Percentiles rank a stretch among this genome's conserved stretches.
Conservation (phyloP, 106 monocot species). For the Acorus calamus region DNA sequence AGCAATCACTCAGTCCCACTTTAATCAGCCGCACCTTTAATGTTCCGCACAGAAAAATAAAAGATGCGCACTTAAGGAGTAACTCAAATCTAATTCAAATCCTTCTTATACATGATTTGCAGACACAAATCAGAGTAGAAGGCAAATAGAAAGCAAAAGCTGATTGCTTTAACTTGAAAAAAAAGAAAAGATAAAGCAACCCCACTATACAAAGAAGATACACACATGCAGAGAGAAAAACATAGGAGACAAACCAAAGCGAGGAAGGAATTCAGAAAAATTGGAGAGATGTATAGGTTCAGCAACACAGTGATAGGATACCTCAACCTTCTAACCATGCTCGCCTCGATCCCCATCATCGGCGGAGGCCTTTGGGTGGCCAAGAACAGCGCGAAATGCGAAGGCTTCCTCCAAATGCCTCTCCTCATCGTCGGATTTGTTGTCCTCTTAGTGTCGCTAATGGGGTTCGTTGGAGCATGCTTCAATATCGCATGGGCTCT, state of each 20-base stretch:
- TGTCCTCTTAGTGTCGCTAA: constrained; percentile 74
- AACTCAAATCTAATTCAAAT: no score
- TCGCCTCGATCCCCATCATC: constrained; percentile 85
- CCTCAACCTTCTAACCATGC: constrained; percentile 71
- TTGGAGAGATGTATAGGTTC: constrained; percentile 31
- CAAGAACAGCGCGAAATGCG: constrained; percentile 55
- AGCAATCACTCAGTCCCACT: no score
- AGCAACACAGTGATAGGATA: constrained; percentile 89
- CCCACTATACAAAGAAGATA: no score
- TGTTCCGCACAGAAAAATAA: no score
- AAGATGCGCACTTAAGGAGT: no score
- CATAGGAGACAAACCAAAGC: neutral
- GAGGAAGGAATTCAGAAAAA: neutral
- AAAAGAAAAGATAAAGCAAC: neutral
- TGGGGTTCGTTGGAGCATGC: constrained; percentile 81
- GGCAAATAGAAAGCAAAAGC: no score
- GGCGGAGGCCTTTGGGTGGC: constrained; percentile 67
- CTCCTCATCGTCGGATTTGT: constrained; percentile 78
- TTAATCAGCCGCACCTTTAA: no score
- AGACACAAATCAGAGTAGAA: no score
- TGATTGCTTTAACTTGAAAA: no score
- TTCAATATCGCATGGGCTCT: constrained; percentile 68
- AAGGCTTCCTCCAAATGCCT: constrained; percentile 63
- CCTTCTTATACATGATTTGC: no score
- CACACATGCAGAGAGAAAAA: neutral